Conservation (phyloP, 352 stramenopile species). For the Phytophthora vignae region DNA sequence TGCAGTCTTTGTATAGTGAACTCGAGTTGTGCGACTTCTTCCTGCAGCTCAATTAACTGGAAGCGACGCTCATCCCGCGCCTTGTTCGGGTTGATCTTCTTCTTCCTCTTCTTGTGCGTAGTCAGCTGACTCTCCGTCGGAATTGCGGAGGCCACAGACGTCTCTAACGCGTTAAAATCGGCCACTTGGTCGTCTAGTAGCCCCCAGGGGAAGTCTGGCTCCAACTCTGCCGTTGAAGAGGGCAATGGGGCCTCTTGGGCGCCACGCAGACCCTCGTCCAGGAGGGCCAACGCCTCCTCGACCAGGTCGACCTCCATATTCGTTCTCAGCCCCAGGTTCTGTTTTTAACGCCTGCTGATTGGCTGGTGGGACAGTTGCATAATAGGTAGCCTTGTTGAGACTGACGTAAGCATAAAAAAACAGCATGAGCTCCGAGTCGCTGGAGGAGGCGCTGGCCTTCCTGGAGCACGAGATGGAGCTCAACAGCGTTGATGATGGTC, state of each 20-base stretch:
- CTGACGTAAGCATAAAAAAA: background rate
- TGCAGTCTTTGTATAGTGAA: conserved; percentile 23
- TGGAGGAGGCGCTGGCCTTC: conserved; percentile 23
- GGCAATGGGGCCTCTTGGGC: background rate
- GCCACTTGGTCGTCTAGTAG: conserved; percentile 3
- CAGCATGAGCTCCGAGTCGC: conserved; percentile 20
- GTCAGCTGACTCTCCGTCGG: background rate
- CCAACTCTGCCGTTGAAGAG: background rate
- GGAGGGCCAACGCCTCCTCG: conserved; percentile 22
- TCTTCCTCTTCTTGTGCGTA: conserved; percentile 25
- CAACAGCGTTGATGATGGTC: too few species aligned
- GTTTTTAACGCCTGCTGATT: conserved; percentile 8
- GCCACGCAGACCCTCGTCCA: conserved; percentile 14
- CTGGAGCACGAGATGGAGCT: conserved; percentile 14
- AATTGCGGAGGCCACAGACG: background rate
- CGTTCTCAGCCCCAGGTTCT: conserved; percentile 3
- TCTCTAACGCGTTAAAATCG: background rate
- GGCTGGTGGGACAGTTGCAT: background rate
- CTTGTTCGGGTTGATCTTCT: conserved; percentile 39
- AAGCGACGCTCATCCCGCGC: conserved; percentile 38
- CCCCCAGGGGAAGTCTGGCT: background rate
- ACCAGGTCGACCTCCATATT: conserved; percentile 24
- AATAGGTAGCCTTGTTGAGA: background rate
- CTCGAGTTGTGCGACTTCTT: conserved; percentile 26
- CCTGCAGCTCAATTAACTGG: conserved; percentile 29